Evolutionary conservation across 805 yeast genomes (phyloP).

Genomic region (Nakazawaea wickerhamii): DNA sequence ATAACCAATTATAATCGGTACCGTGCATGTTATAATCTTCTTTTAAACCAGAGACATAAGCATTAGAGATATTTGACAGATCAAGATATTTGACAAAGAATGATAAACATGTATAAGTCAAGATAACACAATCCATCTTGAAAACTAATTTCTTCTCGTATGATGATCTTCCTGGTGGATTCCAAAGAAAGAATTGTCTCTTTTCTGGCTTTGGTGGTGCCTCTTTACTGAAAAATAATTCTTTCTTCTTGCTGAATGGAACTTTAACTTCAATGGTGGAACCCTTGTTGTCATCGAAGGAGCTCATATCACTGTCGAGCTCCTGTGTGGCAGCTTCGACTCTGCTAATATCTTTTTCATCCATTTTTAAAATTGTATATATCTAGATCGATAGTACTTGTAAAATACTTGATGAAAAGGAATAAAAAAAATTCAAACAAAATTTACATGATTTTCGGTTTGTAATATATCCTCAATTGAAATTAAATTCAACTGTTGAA

Average conservation of each 20-base stretch:
- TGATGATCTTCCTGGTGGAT: slow-evolving; percentile 9
- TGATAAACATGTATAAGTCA: slow-evolving; percentile 46
- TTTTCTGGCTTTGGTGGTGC: not conserved
- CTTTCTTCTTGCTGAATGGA: slow-evolving; percentile 1
- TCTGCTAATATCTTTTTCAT: not conserved
- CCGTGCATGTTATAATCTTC: slow-evolving; percentile 31
- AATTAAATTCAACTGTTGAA: too few species aligned
- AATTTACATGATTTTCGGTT: too few species aligned
- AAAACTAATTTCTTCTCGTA: slow-evolving; percentile 26
- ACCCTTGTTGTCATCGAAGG: not conserved
- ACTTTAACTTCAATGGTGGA: not conserved
- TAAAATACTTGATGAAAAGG: not conserved
- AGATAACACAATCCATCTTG: slow-evolving; percentile 52
- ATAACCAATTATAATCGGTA: slow-evolving; percentile 25
- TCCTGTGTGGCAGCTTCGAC: not conserved
- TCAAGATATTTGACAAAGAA: slow-evolving; percentile 50
- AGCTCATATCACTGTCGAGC: not conserved
- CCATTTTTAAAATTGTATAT: too few species aligned
- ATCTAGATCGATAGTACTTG: too few species aligned
- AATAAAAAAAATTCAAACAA: too few species aligned
- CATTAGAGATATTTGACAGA: slow-evolving; percentile 38
- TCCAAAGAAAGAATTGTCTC: slow-evolving; percentile 6
- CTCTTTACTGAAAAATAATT: slow-evolving; percentile 1
- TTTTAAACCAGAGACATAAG: slow-evolving; percentile 33
- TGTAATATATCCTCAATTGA: too few species aligned